These are phyloP conservation scores for Pseudogymnoascus sp. DNA, from an alignment of 2,329 filamentous ascomycete species.

Conservation along the genomic window DNA sequence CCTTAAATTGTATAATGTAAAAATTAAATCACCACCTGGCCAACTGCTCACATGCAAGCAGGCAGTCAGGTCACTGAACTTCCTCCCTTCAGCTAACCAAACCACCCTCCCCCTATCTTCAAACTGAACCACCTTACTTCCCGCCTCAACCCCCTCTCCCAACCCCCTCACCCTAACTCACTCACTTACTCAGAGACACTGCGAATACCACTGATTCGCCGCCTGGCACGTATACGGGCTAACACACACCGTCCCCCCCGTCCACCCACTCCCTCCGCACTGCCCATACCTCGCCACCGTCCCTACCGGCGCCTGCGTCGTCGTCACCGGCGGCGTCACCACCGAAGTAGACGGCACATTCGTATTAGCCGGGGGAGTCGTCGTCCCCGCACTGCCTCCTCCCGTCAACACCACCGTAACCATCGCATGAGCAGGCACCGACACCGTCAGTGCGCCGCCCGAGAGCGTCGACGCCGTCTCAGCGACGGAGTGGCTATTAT, in stretches of 20 bases:
- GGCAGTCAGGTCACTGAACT: neutral
- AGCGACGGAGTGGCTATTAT: neutral
- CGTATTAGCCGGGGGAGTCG: neutral
- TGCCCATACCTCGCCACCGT: slow-evolving; percentile 25
- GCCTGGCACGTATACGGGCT: slow-evolving; percentile 27
- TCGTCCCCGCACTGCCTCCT: no score
- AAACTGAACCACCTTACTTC: neutral
- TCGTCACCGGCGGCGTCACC: neutral
- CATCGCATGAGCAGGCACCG: neutral
- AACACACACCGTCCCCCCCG: slow-evolving; percentile 28
- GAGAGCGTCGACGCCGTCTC: neutral
- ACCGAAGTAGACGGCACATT: neutral
- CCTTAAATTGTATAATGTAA: no score
- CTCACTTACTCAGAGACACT: slow-evolving; percentile 32
- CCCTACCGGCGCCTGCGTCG: slow-evolving; percentile 8
- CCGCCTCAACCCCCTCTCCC: neutral
- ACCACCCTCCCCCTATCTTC: neutral
- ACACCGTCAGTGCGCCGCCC: neutral
- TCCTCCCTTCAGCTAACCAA: neutral
- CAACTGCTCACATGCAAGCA: neutral
- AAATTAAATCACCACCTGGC: neutral
- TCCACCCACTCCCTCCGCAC: slow-evolving; percentile 29
- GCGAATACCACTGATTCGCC: slow-evolving; percentile 31
- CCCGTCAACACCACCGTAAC: neutral
- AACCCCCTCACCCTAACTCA: neutral